Evolutionary conservation across 495 filamentous ascomycete species (phyloP).

Genomic region (Penicillium daleae): DNA sequence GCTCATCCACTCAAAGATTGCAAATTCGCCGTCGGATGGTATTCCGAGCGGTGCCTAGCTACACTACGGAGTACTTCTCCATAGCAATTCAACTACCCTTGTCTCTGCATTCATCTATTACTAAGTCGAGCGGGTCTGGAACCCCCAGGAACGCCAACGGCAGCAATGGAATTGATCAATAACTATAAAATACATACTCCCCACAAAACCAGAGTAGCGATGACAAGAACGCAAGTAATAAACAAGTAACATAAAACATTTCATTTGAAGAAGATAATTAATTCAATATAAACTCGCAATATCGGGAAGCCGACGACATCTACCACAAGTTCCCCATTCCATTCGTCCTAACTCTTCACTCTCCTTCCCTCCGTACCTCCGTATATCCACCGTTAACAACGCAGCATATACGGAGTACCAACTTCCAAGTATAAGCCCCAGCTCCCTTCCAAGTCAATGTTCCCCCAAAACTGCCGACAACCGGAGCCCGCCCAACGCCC

Average conservation of each 20-base stretch:
- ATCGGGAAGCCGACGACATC: neutral
- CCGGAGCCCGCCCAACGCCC: neutral
- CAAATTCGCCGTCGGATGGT: neutral
- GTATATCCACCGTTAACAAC: no score
- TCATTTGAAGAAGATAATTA: neutral
- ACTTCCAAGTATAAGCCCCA: neutral
- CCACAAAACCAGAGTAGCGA: neutral
- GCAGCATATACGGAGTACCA: no score
- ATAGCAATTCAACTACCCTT: neutral
- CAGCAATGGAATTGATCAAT: neutral
- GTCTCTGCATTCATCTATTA: constrained; percentile 5
- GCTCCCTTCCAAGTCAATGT: neutral
- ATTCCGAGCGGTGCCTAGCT: neutral
- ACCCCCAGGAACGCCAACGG: constrained; percentile 1
- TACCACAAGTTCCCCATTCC: neutral
- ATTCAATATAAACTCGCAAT: no score
- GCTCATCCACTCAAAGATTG: neutral
- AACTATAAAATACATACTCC: neutral
- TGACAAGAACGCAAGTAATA: neutral
- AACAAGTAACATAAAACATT: neutral
- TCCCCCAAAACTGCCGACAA: neutral
- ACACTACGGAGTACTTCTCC: neutral
- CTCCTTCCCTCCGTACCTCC: neutral
- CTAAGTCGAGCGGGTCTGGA: constrained; percentile 12
- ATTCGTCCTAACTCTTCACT: neutral